Base-by-base conservation (phyloP, 768 basidiomycete species). In the Hemileccinum rubropunctum region DNA sequence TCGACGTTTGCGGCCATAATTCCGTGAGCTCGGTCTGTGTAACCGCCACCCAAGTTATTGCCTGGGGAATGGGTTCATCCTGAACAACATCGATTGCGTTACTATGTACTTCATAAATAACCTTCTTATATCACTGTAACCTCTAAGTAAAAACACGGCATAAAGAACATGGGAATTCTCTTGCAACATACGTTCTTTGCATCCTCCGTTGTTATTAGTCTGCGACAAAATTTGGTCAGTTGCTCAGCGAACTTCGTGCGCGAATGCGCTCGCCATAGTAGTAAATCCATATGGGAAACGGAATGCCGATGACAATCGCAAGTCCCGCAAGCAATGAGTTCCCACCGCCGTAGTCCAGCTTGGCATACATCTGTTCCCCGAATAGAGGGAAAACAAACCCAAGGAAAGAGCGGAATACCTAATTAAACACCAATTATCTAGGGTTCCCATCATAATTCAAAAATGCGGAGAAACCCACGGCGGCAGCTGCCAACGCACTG, bases 251-350 rank as follows among this genome's bases (percentile, higher is more conserved):
- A 54, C 77, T 81, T 35, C 65, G 71, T 18, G 69, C 62, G 6
- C 83, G 74, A 17, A 83, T 73, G 36, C 71, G 63, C 61, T 82
- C 87, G 42, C 87, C 87, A 37, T 74, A 70, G 71, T 74, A 85
- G 67, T 83, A 89, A 7, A 89, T 74, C 78, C 78, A 88, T 2
- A 87, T 65, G 1, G 87, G 86, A 70, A 88, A 88, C 1, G 87
- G 86, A 51, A 88, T 82, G 7, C 86, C 86, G 11, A 83, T 60
- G 21, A 81, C 51, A 23, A 83, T 76, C 34, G 76, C 74, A n/a
- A 83, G 63, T 33, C 79, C 86, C 5, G 80, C 87, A 5, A 88
- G 71, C 45, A 75, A 60, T 36, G 86, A 83, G 63, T 88, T 87
- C n/a, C 84, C 87, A 17, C 80, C 78, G 12, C 86, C 87, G 30